Base-by-base conservation (phyloP, 2,329 filamentous ascomycete genomes). In the Fusarium sp. region DNA sequence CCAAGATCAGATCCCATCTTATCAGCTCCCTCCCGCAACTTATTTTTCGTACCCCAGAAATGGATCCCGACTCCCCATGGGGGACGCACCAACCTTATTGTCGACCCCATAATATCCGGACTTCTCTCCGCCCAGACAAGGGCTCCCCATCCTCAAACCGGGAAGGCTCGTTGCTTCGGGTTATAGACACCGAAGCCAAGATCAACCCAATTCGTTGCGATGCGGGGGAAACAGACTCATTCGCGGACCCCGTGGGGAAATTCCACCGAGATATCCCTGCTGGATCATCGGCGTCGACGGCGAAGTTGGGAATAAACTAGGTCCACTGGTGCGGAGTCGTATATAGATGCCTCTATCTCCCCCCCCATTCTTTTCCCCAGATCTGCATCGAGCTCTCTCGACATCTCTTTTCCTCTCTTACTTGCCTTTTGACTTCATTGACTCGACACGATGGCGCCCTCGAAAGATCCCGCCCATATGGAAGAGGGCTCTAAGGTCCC, bases 201-300 rank as follows among this genome's bases (percentile, higher is more conserved):
- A n/a, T 21, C 14, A 2, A 25, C 27, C 46, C 59, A 42, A 46
- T 52, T 52, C 43, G 51, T 29, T 27, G 11, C 36, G 11, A 64
- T 64, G 60, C 60, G 60, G 60, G 56, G 59, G 31, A 64, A 48
- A 58, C 18, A 33, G 14, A 61, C 48, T 63, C 51, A 63, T 67
- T 58, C 54, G 59, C 51, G 66, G 48, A 48, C 63, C 63, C 62
- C 63, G 57, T 63, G 63, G 63, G 63, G 63, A 66, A 66, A 45
- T 50, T 43, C 61, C 29, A 48, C 61, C 59, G 53, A 59, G n/a
- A 52, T 27, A 65, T 53, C 66, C 66, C 41, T 42, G 66, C 15
- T 31, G 17, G 42, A 54, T 58, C 27, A 42, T 17, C 37, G 9
- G 52, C 18, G 42, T 18, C 23, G 17, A 52, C 33, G 49, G 39